A percentile compares a stretch with the other conserved stretches of the same genome.
phyloP scores from a whole-genome alignment of 2,329 filamentous ascomycete species.

The Rhinocladiella similis region DNA sequence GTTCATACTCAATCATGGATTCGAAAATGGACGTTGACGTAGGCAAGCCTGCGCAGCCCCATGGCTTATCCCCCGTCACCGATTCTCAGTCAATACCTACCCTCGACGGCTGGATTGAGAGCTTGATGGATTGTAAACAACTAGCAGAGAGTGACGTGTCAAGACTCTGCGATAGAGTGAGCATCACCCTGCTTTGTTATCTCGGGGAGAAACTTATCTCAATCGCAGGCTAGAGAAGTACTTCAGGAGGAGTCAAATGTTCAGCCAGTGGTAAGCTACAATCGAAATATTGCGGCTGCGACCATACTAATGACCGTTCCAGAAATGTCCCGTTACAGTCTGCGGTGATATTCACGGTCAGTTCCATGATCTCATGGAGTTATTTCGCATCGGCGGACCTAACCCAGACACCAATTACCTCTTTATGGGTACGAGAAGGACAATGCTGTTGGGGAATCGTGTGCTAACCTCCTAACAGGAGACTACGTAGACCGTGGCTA shows the following conservation, averaged over 20 bases:
- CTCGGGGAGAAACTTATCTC: conserved; percentile 8
- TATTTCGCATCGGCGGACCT: conserved; percentile 97
- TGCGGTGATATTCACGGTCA: conserved; percentile 99
- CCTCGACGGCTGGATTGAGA: conserved; percentile 97
- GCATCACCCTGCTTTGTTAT: conserved; percentile 34
- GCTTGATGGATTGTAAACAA: conserved; percentile 98
- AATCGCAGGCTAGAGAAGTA: conserved; percentile 80
- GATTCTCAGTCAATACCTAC: conserved; percentile 91
- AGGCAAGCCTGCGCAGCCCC: conserved; percentile 75
- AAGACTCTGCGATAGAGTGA: conserved; percentile 94
- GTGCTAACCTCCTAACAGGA: conserved; percentile 53
- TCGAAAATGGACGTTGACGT: conserved; percentile 98
- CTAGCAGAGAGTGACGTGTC: conserved; percentile 91
- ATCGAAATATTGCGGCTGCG: too few relatives aligned
- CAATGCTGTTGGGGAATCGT: neutral
- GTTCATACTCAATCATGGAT: conserved; percentile 64
- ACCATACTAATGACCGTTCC: conserved; percentile 18
- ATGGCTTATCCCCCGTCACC: conserved; percentile 71
- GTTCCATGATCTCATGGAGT: conserved; percentile 98
- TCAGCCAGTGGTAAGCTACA: conserved; percentile 81
- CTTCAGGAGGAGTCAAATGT: conserved; percentile 98
- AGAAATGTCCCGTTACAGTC: conserved; percentile 98
- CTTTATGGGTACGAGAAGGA: conserved; percentile 75
- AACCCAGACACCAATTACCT: conserved; percentile 99
- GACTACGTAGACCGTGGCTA: conserved; percentile 99